Evolutionary conservation across 371 early-diverging fungal species (phyloP).

Genomic region (Lichtheimia ramosa): DNA sequence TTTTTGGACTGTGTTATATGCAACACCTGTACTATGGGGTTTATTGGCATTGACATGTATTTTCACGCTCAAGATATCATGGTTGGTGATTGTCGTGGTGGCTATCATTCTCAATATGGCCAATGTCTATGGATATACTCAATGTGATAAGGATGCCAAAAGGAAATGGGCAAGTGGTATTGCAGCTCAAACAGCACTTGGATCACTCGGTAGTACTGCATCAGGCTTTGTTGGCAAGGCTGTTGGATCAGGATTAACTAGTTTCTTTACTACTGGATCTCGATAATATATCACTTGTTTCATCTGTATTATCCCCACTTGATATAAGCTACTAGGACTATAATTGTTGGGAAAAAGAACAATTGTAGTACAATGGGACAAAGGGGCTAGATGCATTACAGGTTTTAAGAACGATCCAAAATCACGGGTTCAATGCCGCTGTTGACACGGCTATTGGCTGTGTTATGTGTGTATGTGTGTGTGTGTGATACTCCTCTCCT

Average conservation of each 20-base stretch:
- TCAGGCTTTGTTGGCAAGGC: slow-evolving; percentile 43
- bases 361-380: too few species aligned
- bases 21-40: slow-evolving; percentile 83
- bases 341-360: background rate
- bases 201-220: slow-evolving; percentile 37
- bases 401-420: too few species aligned
- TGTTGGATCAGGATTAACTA: slow-evolving; percentile 36
- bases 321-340: too few species aligned
- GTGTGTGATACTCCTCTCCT: background rate
- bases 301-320: too few species aligned
- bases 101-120: slow-evolving; percentile 83
- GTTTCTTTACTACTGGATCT: slow-evolving; percentile 25
- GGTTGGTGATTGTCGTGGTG: slow-evolving; percentile 85
- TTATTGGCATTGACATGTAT: slow-evolving; percentile 79
- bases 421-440: too few species aligned
- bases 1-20: slow-evolving; percentile 92
- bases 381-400: too few species aligned
- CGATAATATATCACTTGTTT: slow-evolving; percentile 30
- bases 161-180: slow-evolving; percentile 62
- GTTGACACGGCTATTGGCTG: too few species aligned
- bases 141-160: slow-evolving; percentile 92
- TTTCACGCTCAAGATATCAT: slow-evolving; percentile 70
- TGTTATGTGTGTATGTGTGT: too few species aligned
- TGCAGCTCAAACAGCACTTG: slow-evolving; percentile 47
- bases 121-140: slow-evolving; percentile 93